phyloP scores from a whole-genome alignment of 2,329 filamentous ascomycete species.

The Monilinia fructicola region DNA sequence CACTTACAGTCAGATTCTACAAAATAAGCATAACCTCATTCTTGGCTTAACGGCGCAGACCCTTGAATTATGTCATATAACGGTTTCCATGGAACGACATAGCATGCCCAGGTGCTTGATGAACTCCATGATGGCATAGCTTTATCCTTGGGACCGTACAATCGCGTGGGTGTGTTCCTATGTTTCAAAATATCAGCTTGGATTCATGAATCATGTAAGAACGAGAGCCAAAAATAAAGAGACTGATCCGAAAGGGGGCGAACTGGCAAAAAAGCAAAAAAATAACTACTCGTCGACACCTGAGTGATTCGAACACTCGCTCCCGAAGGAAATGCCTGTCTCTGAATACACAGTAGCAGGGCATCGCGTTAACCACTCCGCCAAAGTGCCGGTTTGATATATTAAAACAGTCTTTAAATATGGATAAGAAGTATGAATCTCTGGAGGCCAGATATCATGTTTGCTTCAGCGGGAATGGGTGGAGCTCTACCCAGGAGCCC shows the following conservation, averaged over 20 bases:
- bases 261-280: not conserved
- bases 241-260: not conserved
- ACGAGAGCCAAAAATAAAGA: not conserved
- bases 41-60: not conserved
- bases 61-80: not conserved
- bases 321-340: constrained; percentile 23
- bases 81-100: not conserved
- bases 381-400: constrained; percentile 6
- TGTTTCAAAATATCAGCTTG: not conserved
- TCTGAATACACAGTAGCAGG: constrained; percentile 5
- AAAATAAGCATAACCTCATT: not conserved
- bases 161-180: not conserved
- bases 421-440: not conserved
- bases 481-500: constrained; percentile 7
- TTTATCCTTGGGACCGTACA: not conserved
- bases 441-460: not conserved
- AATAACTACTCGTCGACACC: not conserved
- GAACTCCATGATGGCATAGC: not conserved
- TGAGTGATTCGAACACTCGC: constrained; percentile 24
- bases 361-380: constrained; percentile 24
- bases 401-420: fast-evolving
- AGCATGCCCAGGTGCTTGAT: not conserved
- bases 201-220: not conserved
- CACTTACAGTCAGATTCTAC: not conserved
- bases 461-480: not conserved